These are phyloP conservation scores for Hanseniaspora taiwanica DNA, from an alignment of 805 yeast genomes.

Conservation along the genomic window DNA sequence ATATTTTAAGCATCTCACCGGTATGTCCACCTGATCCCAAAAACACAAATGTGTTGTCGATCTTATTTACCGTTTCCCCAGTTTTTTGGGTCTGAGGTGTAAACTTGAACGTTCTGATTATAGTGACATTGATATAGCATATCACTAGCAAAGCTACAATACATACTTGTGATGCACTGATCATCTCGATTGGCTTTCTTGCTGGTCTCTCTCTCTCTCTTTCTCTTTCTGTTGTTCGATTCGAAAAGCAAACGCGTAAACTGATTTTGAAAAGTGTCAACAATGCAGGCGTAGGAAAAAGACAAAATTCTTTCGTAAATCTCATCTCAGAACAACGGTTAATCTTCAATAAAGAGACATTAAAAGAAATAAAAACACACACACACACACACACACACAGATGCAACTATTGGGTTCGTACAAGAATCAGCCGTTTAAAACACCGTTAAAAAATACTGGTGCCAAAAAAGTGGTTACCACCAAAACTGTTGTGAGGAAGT, in stretches of 20 bases:
- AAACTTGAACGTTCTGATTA: background rate
- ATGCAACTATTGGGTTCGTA: background rate
- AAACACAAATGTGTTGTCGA: constrained; percentile 37
- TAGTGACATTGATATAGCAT: background rate
- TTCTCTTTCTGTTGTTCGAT: background rate
- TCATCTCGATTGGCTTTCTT: too few species aligned
- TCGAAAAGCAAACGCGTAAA: background rate
- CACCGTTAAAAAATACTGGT: background rate
- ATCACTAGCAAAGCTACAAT: too few species aligned
- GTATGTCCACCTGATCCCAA: constrained; percentile 96
- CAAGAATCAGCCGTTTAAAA: background rate
- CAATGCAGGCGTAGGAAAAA: too few species aligned
- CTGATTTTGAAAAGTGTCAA: too few species aligned
- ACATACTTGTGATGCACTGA: too few species aligned
- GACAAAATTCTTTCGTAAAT: too few species aligned
- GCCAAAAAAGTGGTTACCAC: constrained; percentile 2
- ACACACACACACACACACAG: background rate
- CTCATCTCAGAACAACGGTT: background rate
- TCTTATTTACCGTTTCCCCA: background rate
- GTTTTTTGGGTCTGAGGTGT: background rate
- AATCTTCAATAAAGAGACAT: background rate
- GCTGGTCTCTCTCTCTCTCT: too few species aligned
- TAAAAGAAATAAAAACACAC: background rate
- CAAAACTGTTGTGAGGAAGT: constrained; percentile 4
- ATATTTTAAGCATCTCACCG: constrained; percentile 79